These are phyloP conservation scores for Kwoniella sp. DNA, from an alignment of 768 basidiomycete genomes.

Conservation along the genomic window DNA sequence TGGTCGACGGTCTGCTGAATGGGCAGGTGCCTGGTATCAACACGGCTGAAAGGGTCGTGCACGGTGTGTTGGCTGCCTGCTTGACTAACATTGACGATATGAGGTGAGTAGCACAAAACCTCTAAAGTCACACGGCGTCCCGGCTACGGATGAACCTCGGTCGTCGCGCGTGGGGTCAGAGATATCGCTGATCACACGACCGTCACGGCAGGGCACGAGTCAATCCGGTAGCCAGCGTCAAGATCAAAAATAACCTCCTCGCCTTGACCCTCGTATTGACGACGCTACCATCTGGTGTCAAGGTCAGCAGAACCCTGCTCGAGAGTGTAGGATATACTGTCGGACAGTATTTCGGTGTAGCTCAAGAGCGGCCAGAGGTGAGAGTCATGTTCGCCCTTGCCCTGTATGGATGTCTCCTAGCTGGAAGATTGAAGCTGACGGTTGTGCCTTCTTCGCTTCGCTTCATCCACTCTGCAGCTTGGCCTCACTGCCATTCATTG, in stretches of 20 bases:
- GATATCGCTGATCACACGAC: conserved; percentile 1
- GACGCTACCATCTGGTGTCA: conserved; percentile 67
- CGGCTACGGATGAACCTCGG: no score
- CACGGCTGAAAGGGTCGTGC: conserved; percentile 57
- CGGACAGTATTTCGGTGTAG: conserved; percentile 73
- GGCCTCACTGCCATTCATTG: conserved; percentile 88
- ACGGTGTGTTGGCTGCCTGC: conserved; percentile 82
- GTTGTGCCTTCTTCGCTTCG: not conserved
- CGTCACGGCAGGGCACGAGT: conserved; percentile 67
- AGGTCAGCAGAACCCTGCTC: conserved; percentile 71
- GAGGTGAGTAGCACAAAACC: conserved; percentile 66
- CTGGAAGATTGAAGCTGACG: no score
- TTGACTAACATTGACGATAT: conserved; percentile 86
- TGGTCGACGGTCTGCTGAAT: conserved; percentile 61
- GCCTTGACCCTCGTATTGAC: conserved; percentile 84
- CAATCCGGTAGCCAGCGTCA: conserved; percentile 73
- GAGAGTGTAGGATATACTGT: conserved; percentile 85
- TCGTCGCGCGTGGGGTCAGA: no score
- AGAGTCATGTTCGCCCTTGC: no score
- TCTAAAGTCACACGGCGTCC: no score
- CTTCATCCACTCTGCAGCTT: conserved; percentile 62
- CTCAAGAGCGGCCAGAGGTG: conserved; percentile 64
- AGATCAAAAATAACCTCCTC: conserved; percentile 86
- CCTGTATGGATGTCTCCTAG: not conserved
- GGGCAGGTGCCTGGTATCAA: conserved; percentile 57